These are phyloP conservation scores for Boletus rufocinnamomeus DNA, from an alignment of 768 basidiomycete genomes.

Conservation along the genomic window DNA sequence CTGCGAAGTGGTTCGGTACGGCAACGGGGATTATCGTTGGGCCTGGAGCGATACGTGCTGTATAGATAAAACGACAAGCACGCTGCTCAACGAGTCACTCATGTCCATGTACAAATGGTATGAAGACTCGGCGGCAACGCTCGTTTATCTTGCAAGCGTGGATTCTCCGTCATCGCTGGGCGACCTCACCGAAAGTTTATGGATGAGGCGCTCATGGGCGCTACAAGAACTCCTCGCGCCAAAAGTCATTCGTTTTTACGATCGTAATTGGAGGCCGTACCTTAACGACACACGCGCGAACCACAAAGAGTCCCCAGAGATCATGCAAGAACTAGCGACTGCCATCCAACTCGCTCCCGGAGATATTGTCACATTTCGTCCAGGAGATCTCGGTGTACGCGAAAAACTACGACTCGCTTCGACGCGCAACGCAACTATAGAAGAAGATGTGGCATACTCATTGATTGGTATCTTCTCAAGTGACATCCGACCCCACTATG, in stretches of 20 bases:
- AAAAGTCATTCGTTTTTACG: constrained; percentile 16
- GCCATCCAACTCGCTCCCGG: constrained; percentile 4
- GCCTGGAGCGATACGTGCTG: not conserved
- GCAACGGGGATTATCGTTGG: not conserved
- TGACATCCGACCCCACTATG: not conserved
- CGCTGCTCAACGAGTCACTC: not conserved
- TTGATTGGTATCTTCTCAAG: not conserved
- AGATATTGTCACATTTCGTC: not conserved
- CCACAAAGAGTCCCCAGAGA: constrained; percentile 13
- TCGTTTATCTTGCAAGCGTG: not conserved
- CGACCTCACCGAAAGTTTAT: not conserved
- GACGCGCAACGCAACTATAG: not conserved
- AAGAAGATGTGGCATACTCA: not conserved
- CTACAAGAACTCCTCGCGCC: constrained; percentile 16
- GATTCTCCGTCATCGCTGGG: not conserved
- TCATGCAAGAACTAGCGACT: constrained; percentile 11
- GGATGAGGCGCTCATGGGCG: constrained; percentile 17
- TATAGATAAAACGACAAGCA: not conserved
- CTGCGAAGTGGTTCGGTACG: not conserved
- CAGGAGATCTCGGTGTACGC: not conserved
- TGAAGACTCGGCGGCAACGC: not conserved
- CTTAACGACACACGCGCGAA: constrained; percentile 5
- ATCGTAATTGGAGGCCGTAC: constrained; percentile 10
- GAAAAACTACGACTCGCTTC: not conserved
- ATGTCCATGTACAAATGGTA: not conserved